Base-by-base conservation (phyloP, 352 stramenopile species). In the Pythium rishiriense region DNA sequence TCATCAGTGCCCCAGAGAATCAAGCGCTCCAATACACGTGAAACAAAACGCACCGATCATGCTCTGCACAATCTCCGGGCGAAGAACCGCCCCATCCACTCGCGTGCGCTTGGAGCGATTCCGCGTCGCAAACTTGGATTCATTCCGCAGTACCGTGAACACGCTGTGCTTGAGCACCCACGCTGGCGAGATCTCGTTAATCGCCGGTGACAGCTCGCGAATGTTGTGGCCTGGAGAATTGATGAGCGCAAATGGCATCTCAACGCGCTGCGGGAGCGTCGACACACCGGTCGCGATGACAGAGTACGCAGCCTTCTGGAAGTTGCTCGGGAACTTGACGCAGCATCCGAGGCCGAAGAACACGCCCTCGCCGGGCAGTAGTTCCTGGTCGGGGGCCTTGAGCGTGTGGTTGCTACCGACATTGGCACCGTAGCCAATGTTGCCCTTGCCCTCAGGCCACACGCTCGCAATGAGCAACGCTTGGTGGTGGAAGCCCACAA, bases 371-470 rank as follows among this genome's bases (percentile, higher is more conserved):
- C 96, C 97, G 0, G 85, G 82, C 42, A 93, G 85, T 3, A 96
- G 78, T 73, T 99, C 97, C 73, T 96, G 87, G 59, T 96, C 87
- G 0, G 87, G 87, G 0, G 84, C 85, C 51, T 93, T 94, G n/a
- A 96, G 68, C 45, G 97, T 99, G 74, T 99, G 97, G 72, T 99
- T 99, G 58, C 90, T 98, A 43, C 97, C 97, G 25, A 99, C 93
- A 66, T 99, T 99, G 49, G 93, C 94, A 28, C 94, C 94, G 54
- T 97, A 98, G 17, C 87, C 91, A 42, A 98, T 75, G 62, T 98
- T 98, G 17, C 94, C 94, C 68, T 93, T 89, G n/a, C 94, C 94
- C 28, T 92, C 66, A 9, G 91, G 91, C 94, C 94, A 98, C 33
- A 97, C 76, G 8, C 86, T 84, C 37, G 93, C 87, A 58, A 98